A percentile compares a stretch with the other conserved stretches of the same genome.
Evolutionary conservation across 768 basidiomycete species (phyloP).

Genomic region (Astraeus odoratus): DNA sequence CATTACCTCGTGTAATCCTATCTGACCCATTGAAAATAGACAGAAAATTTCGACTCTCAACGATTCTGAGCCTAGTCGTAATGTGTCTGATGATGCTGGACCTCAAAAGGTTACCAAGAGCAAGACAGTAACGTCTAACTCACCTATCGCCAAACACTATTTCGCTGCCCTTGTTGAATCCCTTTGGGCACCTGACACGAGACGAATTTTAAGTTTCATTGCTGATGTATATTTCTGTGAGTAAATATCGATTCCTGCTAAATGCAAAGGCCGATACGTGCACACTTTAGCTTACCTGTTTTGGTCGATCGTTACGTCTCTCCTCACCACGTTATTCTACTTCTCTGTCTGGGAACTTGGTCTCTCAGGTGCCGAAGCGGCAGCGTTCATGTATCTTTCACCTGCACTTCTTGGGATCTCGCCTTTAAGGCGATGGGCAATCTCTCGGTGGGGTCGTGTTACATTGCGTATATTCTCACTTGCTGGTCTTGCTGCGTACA

Average conservation of each 20-base stretch:
- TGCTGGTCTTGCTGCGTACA: slow-evolving; percentile 47
- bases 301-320: slow-evolving; percentile 77
- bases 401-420: slow-evolving; percentile 52
- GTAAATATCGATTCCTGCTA: not conserved
- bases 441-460: slow-evolving; percentile 42
- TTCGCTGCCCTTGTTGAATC: not conserved
- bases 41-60: slow-evolving; percentile 1
- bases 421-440: slow-evolving; percentile 38
- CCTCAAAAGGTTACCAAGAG: too few relatives aligned
- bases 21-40: slow-evolving; percentile 23
- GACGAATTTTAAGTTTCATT: slow-evolving; percentile 27
- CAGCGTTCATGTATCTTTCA: slow-evolving; percentile 64
- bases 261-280: not conserved
- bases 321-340: slow-evolving; percentile 80
- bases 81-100: too few relatives aligned
- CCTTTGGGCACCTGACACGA: not conserved
- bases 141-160: too few relatives aligned
- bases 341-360: slow-evolving; percentile 90
- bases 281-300: slow-evolving; percentile 57
- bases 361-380: slow-evolving; percentile 74
- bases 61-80: slow-evolving; percentile 6
- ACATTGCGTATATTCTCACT: slow-evolving; percentile 44
- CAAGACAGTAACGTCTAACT: too few relatives aligned
- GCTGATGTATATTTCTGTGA: slow-evolving; percentile 55
- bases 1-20: slow-evolving; percentile 30